phyloP scores from a whole-genome alignment of 495 filamentous ascomycete species.

The Letharia lupina region DNA sequence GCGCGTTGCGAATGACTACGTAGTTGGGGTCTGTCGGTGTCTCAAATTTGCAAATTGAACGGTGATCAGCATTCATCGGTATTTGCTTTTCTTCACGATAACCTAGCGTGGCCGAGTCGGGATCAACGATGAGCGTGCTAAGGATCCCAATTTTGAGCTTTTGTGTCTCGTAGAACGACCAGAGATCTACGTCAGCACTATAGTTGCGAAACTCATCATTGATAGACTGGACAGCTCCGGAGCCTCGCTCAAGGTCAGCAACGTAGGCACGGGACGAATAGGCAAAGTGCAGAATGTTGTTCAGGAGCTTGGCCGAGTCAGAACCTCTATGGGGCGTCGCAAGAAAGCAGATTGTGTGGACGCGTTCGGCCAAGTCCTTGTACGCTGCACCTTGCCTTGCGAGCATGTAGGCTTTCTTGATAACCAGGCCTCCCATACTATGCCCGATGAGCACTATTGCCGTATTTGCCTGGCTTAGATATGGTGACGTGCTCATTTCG shows the following conservation, averaged over 20 bases:
- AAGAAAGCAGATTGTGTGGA: conserved; percentile 43
- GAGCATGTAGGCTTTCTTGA: conserved; percentile 36
- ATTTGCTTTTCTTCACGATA: conserved; percentile 34
- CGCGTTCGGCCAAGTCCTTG: conserved; percentile 27
- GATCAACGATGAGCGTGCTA: conserved; percentile 32
- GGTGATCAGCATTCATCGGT: conserved; percentile 38
- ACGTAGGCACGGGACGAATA: conserved; percentile 18
- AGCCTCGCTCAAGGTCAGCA: conserved; percentile 23
- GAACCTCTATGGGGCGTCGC: conserved; percentile 46
- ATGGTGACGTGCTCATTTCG: conserved; percentile 26
- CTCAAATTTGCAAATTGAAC: conserved; percentile 40
- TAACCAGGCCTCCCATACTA: conserved; percentile 46
- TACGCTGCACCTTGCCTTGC: conserved; percentile 24
- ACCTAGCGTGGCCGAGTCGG: conserved; percentile 36
- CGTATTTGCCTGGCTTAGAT: neutral
- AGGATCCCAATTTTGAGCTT: conserved; percentile 22
- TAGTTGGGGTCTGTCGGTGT: conserved; percentile 36
- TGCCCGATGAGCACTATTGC: conserved; percentile 42
- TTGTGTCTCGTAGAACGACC: conserved; percentile 36
- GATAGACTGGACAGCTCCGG: conserved; percentile 25
- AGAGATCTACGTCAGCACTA: conserved; percentile 20
- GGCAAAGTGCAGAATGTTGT: conserved; percentile 29
- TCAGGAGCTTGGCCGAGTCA: conserved; percentile 34
- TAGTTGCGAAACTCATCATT: conserved; percentile 30
- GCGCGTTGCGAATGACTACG: conserved; percentile 30